phyloP scores from a whole-genome alignment of 441 rosid genomes.

The Lepidium campestre region DNA sequence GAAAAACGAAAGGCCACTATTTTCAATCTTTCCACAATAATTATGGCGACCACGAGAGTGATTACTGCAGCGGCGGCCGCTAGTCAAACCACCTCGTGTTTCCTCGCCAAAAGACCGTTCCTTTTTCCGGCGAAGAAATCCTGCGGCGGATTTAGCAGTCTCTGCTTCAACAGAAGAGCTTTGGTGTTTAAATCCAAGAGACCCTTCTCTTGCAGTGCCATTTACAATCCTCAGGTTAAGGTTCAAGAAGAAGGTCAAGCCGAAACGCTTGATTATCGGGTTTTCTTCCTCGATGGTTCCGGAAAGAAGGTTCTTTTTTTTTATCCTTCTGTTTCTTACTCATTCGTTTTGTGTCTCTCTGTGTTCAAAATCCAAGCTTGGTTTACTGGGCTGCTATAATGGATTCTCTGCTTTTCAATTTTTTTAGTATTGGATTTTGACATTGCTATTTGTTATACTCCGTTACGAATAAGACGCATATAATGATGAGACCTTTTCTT shows the following conservation, averaged over 20 bases:
- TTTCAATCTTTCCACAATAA: slow-evolving; percentile 9
- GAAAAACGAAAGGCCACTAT: slow-evolving; percentile 13
- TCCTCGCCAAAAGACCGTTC: slow-evolving; percentile 39
- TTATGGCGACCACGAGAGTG: slow-evolving; percentile 44
- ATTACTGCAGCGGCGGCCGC: slow-evolving; percentile 26
- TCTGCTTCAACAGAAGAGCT: slow-evolving; percentile 30
- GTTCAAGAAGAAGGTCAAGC: slow-evolving; percentile 76
- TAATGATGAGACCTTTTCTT: not conserved
- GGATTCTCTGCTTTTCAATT: not conserved
- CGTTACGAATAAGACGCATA: not conserved
- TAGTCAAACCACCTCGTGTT: slow-evolving; percentile 37
- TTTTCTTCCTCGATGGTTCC: slow-evolving; percentile 63
- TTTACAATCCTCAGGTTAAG: slow-evolving; percentile 57
- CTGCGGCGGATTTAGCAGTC: not conserved
- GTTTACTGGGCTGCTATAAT: not conserved
- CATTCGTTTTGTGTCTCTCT: not conserved
- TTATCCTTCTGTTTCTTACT: not conserved
- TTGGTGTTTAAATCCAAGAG: slow-evolving; percentile 34
- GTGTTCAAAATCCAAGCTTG: not conserved
- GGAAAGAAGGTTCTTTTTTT: slow-evolving; percentile 61
- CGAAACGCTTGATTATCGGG: slow-evolving; percentile 81
- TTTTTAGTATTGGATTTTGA: not conserved
- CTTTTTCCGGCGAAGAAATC: slow-evolving; percentile 19
- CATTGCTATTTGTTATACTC: not conserved
- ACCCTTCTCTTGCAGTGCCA: slow-evolving; percentile 62